phyloP scores from a whole-genome alignment of 345 rosid genomes.

The Populus tremula region DNA sequence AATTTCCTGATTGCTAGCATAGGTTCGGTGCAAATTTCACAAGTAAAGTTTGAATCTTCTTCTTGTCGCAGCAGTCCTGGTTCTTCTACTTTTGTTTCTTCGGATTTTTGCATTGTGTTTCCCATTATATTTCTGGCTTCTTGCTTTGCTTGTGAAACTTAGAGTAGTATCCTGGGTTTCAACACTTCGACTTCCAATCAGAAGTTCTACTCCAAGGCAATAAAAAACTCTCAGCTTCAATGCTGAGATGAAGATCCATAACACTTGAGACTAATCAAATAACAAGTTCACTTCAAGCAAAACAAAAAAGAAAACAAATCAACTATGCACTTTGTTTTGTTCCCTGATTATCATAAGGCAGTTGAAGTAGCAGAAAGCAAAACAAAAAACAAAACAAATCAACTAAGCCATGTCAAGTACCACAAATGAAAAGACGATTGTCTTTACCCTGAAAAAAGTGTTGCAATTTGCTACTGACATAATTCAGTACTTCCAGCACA shows the following conservation, averaged over 20 bases:
- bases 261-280: background rate
- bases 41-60: conserved; percentile 18
- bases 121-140: conserved; percentile 21
- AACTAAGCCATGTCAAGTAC: background rate
- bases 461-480: background rate
- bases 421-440: background rate
- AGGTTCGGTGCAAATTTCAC: conserved; percentile 33
- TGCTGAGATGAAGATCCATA: background rate
- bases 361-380: background rate
- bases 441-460: background rate
- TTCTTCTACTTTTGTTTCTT: background rate
- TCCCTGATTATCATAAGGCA: background rate
- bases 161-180: background rate
- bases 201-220: background rate
- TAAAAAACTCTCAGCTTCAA: background rate
- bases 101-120: conserved; percentile 16
- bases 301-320: background rate
- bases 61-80: conserved; percentile 2
- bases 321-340: background rate
- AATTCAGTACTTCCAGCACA: background rate
- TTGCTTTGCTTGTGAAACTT: background rate
- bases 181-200: background rate
- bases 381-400: too few relatives aligned
- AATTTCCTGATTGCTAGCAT: conserved; percentile 16
- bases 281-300: background rate